phyloP scores from a whole-genome alignment of 2,329 filamentous ascomycete species.

The Phialophora expanda region DNA sequence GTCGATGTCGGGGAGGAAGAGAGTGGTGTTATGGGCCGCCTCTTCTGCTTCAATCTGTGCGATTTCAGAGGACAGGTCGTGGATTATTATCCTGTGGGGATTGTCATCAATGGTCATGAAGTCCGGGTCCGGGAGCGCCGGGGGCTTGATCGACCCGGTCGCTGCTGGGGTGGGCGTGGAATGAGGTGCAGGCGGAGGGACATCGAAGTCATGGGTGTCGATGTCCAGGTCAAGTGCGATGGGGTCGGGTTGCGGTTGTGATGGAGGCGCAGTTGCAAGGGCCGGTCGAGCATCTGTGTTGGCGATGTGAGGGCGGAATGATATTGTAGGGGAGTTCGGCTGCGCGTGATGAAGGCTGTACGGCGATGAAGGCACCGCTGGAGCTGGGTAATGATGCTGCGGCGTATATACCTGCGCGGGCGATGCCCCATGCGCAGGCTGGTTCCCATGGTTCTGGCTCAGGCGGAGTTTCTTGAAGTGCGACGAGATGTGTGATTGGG shows the following conservation, averaged over 20 bases:
- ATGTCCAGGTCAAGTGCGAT: neutral
- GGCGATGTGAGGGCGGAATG: constrained; percentile 24
- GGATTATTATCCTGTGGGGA: constrained; percentile 86
- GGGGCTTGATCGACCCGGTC: constrained; percentile 4
- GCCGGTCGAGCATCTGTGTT: constrained; percentile 27
- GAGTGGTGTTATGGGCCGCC: constrained; percentile 54
- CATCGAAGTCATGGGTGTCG: constrained; percentile 7
- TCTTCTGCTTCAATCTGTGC: constrained; percentile 68
- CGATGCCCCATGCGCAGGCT: constrained; percentile 1
- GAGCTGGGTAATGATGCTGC: neutral
- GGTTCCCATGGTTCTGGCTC: constrained; percentile 23
- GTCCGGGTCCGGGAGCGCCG: constrained; percentile 52
- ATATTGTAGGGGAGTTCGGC: constrained; percentile 10
- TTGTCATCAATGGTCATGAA: constrained; percentile 86
- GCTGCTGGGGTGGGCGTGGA: constrained; percentile 5
- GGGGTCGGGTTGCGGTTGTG: neutral
- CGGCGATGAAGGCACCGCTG: constrained; percentile 15
- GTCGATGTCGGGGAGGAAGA: constrained; percentile 82
- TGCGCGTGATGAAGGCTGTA: neutral
- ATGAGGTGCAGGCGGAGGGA: constrained; percentile 6
- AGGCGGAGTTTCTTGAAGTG: constrained; percentile 38
- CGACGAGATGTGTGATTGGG: constrained; percentile 35
- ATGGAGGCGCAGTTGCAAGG: neutral
- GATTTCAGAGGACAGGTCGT: constrained; percentile 87
- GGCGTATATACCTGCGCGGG: neutral